Base-by-base conservation (phyloP, 2,329 filamentous ascomycete genomes). In the Verticillium albo-atrum region DNA sequence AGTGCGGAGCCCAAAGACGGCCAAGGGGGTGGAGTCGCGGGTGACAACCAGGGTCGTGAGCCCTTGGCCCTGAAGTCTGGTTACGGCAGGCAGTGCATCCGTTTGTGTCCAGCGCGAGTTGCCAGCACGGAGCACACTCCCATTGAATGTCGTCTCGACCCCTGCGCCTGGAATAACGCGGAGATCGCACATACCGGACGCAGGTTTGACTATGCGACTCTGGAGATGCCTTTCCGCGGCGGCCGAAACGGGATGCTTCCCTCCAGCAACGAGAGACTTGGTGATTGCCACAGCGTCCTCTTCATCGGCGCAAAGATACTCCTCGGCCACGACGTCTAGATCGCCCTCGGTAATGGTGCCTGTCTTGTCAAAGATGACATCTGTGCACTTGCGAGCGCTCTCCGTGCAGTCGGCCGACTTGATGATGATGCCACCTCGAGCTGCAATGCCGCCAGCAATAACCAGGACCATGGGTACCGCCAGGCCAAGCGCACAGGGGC, bases 391-490 rank as follows among this genome's bases (percentile, higher is more conserved):
- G 47, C 75, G 74, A 2, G 78, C 79, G 3, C 76, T 70, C 65
- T 87, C 83, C 3, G 84, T 82, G 4, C 75, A 77, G 47, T 81
- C 74, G 0, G 80, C 79, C 2, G 82, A 77, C 68, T 86, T 84
- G 69, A 88, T 82, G 55, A 88, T 77, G 37, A 89, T 77, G 3
- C 85, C 84, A 50, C 74, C 71, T 12, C 80, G 74, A 3, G 86
- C 84, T 0, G 82, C 83, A 3, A 86, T 77, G 1, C 85, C 83
- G 7, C 83, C 79, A 2, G 82, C 81, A 37, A 89, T 82, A 1
- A 88, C 79, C 6, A 89, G 70, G 2, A 89, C 86, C 83, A 89
- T 88, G 0, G 87, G 86, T 0, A 89, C 85, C 2, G 85, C 85
- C 2, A 89, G 75, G 0, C 85, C 85, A 30, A 89, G 80, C 0